Conservation (phyloP, 148 eudicot genomes). For the Rhododendron vialii region DNA sequence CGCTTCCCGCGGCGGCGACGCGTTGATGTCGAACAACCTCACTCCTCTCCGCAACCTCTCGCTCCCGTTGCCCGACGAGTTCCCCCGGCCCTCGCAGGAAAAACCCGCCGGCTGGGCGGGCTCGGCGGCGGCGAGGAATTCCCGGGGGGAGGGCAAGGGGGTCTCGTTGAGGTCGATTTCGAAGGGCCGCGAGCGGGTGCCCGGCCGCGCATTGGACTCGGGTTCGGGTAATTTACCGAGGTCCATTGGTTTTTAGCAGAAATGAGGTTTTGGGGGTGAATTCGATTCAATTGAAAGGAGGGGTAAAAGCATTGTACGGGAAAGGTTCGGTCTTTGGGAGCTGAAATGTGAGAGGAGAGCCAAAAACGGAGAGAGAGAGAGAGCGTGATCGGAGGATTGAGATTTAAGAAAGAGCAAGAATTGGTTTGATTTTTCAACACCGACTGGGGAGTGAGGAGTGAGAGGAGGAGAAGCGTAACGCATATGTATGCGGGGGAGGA, state of each 20-base stretch:
- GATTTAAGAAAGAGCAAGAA: neutral
- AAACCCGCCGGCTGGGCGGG: neutral
- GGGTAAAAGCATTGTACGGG: neutral
- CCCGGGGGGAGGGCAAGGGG: slow-evolving; percentile 27
- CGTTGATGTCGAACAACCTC: slow-evolving; percentile 21
- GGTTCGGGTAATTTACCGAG: slow-evolving; percentile 2
- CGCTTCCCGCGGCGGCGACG: slow-evolving; percentile 21
- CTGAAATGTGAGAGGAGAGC: neutral
- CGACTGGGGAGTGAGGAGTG: neutral
- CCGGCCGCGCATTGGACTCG: slow-evolving; percentile 4
- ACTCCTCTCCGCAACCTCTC: neutral
- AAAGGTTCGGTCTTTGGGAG: neutral
- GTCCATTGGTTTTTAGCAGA: slow-evolving; percentile 5
- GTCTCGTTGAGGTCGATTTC: slow-evolving; percentile 32
- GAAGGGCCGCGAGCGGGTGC: slow-evolving; percentile 9
- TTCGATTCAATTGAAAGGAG: slow-evolving; percentile 3
- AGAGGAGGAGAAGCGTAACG: slow-evolving; percentile 9
- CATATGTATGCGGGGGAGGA: neutral
- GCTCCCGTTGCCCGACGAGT: neutral
- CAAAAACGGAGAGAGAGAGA: neutral
- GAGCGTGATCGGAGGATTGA: neutral
- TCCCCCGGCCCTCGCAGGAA: neutral
- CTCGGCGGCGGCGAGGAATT: neutral
- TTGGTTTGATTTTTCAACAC: neutral
- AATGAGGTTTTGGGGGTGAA: neutral